A percentile compares a stretch with the other conserved stretches of the same genome.
Evolutionary conservation across 192 early-diverging fungal genomes (phyloP).

Genomic region (Diversispora eburnea): DNA sequence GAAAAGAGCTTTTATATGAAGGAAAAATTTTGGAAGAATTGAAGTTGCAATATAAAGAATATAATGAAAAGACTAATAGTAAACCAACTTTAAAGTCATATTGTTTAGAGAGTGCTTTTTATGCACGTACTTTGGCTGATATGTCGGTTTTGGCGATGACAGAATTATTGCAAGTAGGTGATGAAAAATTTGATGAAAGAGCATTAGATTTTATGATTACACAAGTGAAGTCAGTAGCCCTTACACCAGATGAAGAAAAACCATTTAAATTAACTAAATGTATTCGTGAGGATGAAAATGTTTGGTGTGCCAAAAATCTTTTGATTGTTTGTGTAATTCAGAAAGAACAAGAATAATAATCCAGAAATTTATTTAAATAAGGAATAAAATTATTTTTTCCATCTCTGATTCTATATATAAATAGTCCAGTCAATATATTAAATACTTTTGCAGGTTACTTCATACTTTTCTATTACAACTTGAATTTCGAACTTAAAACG

Average conservation of each 20-base stretch:
- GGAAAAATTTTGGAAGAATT: slow-evolving; percentile 4
- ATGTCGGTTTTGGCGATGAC: neutral
- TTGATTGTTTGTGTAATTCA: slow-evolving; percentile 1
- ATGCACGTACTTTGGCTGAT: slow-evolving; percentile 1
- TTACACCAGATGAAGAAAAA: slow-evolving; percentile 11
- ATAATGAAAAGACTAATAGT: neutral
- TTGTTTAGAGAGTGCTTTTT: neutral
- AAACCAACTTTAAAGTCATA: neutral
- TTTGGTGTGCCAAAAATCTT: neutral
- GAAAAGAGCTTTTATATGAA: neutral
- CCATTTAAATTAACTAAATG: neutral
- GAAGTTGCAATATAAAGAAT: neutral
- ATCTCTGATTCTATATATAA: neutral
- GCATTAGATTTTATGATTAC: neutral
- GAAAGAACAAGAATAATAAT: neutral
- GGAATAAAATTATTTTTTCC: too few relatives aligned
- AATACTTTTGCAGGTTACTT: neutral
- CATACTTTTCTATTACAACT: neutral
- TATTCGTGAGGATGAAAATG: neutral
- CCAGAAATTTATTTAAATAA: too few relatives aligned
- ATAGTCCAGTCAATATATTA: neutral
- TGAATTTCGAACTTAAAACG: too few relatives aligned
- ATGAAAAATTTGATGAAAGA: neutral
- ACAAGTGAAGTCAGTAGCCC: neutral
- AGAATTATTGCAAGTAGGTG: neutral